phyloP scores from a whole-genome alignment of 768 basidiomycete genomes.

The Steccherinum ochraceum region DNA sequence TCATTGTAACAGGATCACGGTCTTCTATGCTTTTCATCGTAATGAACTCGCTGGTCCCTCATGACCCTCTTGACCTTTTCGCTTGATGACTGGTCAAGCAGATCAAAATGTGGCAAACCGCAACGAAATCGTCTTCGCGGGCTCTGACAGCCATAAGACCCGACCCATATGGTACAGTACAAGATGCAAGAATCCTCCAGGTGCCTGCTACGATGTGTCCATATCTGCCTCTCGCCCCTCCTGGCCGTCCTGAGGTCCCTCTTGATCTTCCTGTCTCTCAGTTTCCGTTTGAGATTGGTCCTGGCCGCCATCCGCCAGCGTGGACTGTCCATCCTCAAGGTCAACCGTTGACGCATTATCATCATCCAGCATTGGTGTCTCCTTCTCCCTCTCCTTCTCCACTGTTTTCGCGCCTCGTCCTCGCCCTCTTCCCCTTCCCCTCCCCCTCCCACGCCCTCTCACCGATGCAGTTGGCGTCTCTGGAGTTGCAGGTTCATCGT shows the following conservation, averaged over 20 bases:
- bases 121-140: no score
- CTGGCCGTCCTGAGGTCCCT: not conserved
- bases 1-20: not conserved
- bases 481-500: slow-evolving; percentile 26
- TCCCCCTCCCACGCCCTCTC: slow-evolving; percentile 24
- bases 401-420: slow-evolving; percentile 6
- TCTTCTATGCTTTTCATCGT: not conserved
- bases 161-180: no score
- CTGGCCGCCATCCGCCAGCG: no score
- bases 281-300: no score
- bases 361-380: not conserved
- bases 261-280: no score
- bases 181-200: no score
- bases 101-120: no score
- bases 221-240: no score
- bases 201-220: no score
- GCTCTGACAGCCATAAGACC: no score
- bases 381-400: slow-evolving; percentile 14
- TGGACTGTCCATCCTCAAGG: not conserved
- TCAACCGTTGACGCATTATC: not conserved
- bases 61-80: no score
- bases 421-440: slow-evolving; percentile 30
- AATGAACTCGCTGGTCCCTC: no score
- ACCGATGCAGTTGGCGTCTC: slow-evolving; percentile 23
- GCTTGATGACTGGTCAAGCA: not conserved